Evolutionary conservation across 148 eudicot species (phyloP).

Genomic region (Chenopodium quinoa): DNA sequence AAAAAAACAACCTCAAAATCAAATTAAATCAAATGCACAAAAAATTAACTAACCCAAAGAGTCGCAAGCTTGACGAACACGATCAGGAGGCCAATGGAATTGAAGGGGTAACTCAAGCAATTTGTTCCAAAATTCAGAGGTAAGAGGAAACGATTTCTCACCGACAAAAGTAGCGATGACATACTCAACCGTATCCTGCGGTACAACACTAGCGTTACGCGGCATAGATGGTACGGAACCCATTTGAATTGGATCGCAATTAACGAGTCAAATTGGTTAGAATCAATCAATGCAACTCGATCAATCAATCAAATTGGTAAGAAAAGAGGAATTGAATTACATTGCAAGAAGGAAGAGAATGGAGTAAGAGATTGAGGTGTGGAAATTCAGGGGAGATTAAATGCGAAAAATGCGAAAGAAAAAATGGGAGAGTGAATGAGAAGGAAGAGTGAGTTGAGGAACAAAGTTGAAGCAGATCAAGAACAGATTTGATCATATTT

Average conservation of each 20-base stretch:
- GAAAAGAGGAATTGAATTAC: no score
- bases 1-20: no score
- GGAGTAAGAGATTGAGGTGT: no score
- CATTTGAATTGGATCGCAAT: constrained; percentile 25
- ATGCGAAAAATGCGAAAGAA: no score
- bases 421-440: no score
- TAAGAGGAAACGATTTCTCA: constrained; percentile 62
- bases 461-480: no score
- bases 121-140: constrained; percentile 80
- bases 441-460: no score
- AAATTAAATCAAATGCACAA: no score
- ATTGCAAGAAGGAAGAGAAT: no score
- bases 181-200: constrained; percentile 66
- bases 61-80: constrained; percentile 66
- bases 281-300: not conserved
- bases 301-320: not conserved
- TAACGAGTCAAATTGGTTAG: not conserved
- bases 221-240: constrained; percentile 86
- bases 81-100: constrained; percentile 57
- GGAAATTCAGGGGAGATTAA: no score
- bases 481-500: no score
- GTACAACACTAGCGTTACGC: constrained; percentile 33
- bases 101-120: constrained; percentile 65
- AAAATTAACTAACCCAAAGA: constrained; percentile 51
- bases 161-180: constrained; percentile 74